A percentile compares a stretch with the other conserved stretches of the same genome.
These are phyloP conservation scores for Grosmannia clavigera DNA, from an alignment of 2,329 filamentous ascomycete genomes.

Conservation along the genomic window DNA sequence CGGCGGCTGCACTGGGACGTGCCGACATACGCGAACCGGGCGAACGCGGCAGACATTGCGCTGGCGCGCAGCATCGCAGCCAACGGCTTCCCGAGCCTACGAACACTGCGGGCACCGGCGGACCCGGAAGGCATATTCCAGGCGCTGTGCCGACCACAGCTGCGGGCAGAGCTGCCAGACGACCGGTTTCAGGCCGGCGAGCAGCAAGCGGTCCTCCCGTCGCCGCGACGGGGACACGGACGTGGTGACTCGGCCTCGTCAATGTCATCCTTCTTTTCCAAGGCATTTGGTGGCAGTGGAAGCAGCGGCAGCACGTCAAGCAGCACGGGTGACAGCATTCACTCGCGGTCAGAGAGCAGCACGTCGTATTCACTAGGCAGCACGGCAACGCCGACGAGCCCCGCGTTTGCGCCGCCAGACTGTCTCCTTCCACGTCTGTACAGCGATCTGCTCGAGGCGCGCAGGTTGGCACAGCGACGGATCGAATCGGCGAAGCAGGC, in stretches of 20 bases:
- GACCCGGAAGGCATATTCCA: slow-evolving; percentile 62
- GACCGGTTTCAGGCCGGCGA: slow-evolving; percentile 28
- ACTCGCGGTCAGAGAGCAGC: not conserved
- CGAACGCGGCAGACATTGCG: slow-evolving; percentile 44
- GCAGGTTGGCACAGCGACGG: slow-evolving; percentile 52
- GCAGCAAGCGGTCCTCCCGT: not conserved
- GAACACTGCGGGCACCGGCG: slow-evolving; percentile 48
- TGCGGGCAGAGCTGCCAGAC: slow-evolving; percentile 36
- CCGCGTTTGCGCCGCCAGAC: not conserved
- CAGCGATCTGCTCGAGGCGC: slow-evolving; percentile 34
- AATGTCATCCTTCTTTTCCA: slow-evolving; percentile 1
- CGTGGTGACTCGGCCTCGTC: not conserved
- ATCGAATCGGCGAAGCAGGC: slow-evolving; percentile 43
- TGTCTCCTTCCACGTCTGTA: not conserved
- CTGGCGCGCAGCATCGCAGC: slow-evolving; percentile 51
- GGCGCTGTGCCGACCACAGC: slow-evolving; percentile 50
- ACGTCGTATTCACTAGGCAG: not conserved
- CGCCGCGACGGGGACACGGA: not conserved
- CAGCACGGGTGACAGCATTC: not conserved
- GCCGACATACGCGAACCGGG: slow-evolving; percentile 31
- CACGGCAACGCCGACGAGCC: not conserved
- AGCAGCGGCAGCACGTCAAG: not conserved
- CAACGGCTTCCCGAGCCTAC: slow-evolving; percentile 50
- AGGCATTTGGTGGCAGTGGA: not conserved
- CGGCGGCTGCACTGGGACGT: slow-evolving; percentile 53